A percentile compares a stretch with the other conserved stretches of the same genome.
phyloP scores from a whole-genome alignment of 2,329 filamentous ascomycete species.

The Cryphonectria parasitica region DNA sequence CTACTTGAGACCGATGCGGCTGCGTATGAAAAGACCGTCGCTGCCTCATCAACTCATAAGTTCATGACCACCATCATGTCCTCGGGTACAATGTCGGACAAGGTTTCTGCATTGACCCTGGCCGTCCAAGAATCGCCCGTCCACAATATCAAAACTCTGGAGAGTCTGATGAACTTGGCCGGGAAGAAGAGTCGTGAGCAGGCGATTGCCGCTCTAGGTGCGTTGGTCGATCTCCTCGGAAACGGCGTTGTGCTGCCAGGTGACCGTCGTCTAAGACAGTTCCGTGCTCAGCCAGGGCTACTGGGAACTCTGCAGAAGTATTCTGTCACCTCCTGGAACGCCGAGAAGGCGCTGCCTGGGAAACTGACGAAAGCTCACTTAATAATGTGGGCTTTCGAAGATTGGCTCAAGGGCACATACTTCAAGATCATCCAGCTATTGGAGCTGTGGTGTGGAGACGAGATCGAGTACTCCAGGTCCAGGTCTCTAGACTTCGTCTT shows the following conservation, averaged over 20 bases:
- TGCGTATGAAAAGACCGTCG: constrained; percentile 72
- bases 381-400: constrained; percentile 88
- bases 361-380: constrained; percentile 76
- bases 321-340: constrained; percentile 63
- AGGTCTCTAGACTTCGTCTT: constrained; percentile 90
- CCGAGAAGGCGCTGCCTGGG: constrained; percentile 72
- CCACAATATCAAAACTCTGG: constrained; percentile 88
- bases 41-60: constrained; percentile 85
- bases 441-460: constrained; percentile 91
- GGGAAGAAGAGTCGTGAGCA: constrained; percentile 92
- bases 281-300: constrained; percentile 78
- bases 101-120: constrained; percentile 91
- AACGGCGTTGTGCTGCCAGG: constrained; percentile 83
- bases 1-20: constrained; percentile 79
- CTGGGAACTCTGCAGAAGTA: constrained; percentile 70
- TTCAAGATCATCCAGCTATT: constrained; percentile 92
- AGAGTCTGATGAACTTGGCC: constrained; percentile 80
- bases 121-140: constrained; percentile 95
- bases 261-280: constrained; percentile 79
- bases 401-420: constrained; percentile 92
- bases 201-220: constrained; percentile 88
- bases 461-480: constrained; percentile 90
- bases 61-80: constrained; percentile 98
- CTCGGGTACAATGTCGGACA: constrained; percentile 94
- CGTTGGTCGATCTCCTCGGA: constrained; percentile 91